Conservation (phyloP, 345 rosid genomes). For the Aquilaria malaccensis region DNA sequence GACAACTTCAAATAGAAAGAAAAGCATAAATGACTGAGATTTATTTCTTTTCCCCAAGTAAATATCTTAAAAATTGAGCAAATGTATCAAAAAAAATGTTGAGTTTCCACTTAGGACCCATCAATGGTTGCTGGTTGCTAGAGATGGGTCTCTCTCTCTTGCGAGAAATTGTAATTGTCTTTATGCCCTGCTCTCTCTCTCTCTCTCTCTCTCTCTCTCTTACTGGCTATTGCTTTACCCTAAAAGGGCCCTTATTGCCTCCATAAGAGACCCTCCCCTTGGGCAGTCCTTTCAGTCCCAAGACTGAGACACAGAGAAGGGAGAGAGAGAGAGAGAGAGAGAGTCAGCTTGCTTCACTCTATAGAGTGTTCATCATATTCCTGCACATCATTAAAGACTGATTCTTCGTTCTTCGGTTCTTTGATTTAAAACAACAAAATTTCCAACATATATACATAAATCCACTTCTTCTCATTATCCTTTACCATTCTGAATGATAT, state of each 20-base stretch:
- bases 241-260: conserved; percentile 36
- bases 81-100: conserved; percentile 8
- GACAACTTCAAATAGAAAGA: too few relatives aligned
- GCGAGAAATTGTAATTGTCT: not conserved
- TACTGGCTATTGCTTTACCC: conserved; percentile 27
- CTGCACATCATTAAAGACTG: not conserved
- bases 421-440: conserved; percentile 13
- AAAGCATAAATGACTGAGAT: not conserved
- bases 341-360: conserved; percentile 2
- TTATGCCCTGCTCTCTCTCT: conserved; percentile 4
- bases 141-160: too few relatives aligned
- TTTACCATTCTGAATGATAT: conserved; percentile 8
- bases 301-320: conserved; percentile 13
- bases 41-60: not conserved
- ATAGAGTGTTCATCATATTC: conserved; percentile 14
- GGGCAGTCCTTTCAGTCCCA: conserved; percentile 29
- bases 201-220: conserved; percentile 1
- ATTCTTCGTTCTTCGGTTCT: conserved; percentile 26
- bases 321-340: conserved; percentile 1
- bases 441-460: conserved; percentile 1
- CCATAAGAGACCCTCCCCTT: conserved; percentile 30
- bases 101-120: not conserved
- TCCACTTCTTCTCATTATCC: conserved; percentile 2
- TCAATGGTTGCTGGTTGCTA: not conserved
- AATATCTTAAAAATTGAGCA: conserved; percentile 18